These are phyloP conservation scores for sunflower (Helianthus annuus) DNA, from an alignment of 129 eudicot species.

Conservation along the genomic window HanXRQr2.0-SUNRISE NC_035440.2:116210987-116211486, in stretches of 20 bases:
- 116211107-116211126: slow-evolving; percentile 98
- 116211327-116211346: not conserved
- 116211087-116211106: slow-evolving; percentile 99
- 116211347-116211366: no score
- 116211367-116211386: no score
- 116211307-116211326: slow-evolving; percentile 3
- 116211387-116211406: no score
- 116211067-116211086: slow-evolving; percentile 77
- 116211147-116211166: slow-evolving; percentile 81
- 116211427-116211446: no score
- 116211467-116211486: no score
- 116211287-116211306: not conserved
- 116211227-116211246: slow-evolving; percentile 10
- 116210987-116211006: not conserved
- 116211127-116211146: slow-evolving; percentile 87
- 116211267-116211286: not conserved
- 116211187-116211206: not conserved
- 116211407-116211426: no score
- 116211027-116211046: slow-evolving; percentile 83
- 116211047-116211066: slow-evolving; percentile 86
- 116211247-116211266: not conserved
- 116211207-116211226: not conserved
- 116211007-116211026: slow-evolving; percentile 24
- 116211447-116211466: no score
- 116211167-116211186: slow-evolving; percentile 16